These are phyloP conservation scores for Lunularia cruciata DNA, from an alignment of 225 moss, liverwort and hornwort genomes.

Conservation along the genomic window DNA sequence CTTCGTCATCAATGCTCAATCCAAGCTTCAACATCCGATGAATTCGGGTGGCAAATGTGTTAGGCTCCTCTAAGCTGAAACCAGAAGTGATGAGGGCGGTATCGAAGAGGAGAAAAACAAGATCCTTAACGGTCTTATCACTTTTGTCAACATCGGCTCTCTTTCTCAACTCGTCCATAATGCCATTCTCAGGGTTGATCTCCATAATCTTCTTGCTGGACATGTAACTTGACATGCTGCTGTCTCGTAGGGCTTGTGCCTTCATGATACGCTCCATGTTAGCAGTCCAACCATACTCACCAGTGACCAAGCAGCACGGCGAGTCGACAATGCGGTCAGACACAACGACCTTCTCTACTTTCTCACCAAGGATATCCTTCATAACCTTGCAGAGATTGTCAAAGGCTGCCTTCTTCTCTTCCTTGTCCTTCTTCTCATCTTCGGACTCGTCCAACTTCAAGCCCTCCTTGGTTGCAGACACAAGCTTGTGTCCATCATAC, in stretches of 20 bases:
- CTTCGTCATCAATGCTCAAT: conserved; percentile 71
- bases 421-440: conserved; percentile 63
- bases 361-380: conserved; percentile 69
- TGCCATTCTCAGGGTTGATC: conserved; percentile 69
- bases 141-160: conserved; percentile 62
- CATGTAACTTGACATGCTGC: conserved; percentile 73
- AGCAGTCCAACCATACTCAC: conserved; percentile 75
- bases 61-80: conserved; percentile 72
- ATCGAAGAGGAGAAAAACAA: conserved; percentile 64
- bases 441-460: conserved; percentile 68
- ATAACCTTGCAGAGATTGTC: conserved; percentile 59
- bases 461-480: conserved; percentile 38
- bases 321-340: conserved; percentile 77
- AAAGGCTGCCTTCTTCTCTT: conserved; percentile 61
- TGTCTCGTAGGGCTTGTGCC: conserved; percentile 70
- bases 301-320: conserved; percentile 67
- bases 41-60: conserved; percentile 66
- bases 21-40: conserved; percentile 78
- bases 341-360: conserved; percentile 72
- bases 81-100: conserved; percentile 70
- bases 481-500: conserved; percentile 73
- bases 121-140: conserved; percentile 77
- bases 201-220: conserved; percentile 77
- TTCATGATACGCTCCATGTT: conserved; percentile 91
- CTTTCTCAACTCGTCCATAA: conserved; percentile 75